phyloP scores from a whole-genome alignment of 495 filamentous ascomycete species.

The Neurospora sublineolata region DNA sequence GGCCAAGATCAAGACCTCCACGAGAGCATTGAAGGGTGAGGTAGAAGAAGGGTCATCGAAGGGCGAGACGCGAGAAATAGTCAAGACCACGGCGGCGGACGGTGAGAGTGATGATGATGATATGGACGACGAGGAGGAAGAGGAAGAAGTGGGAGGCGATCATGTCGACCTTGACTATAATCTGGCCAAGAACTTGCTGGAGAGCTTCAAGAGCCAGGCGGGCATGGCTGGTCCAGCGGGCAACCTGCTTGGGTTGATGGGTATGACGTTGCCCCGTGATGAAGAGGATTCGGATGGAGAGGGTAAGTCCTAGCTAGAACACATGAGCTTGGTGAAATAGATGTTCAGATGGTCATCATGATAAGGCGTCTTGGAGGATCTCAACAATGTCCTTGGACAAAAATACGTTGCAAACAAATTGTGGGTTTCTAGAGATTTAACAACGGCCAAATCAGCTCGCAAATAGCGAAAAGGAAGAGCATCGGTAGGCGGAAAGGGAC shows the following conservation, averaged over 20 bases:
- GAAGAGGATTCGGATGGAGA: slow-evolving; percentile 37
- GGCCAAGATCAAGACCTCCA: background rate
- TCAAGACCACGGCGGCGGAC: background rate
- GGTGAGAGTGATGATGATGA: slow-evolving; percentile 4
- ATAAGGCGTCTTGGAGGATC: background rate
- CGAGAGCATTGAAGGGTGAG: slow-evolving; percentile 7
- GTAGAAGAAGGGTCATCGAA: background rate
- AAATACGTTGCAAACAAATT: background rate
- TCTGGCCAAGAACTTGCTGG: slow-evolving; percentile 80
- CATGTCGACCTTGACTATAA: slow-evolving; percentile 74
- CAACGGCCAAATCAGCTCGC: background rate
- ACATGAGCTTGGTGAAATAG: background rate
- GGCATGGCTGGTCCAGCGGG: slow-evolving; percentile 76
- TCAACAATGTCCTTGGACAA: background rate
- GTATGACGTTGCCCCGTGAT: slow-evolving; percentile 65
- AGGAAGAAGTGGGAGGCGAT: slow-evolving; percentile 31
- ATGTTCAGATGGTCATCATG: background rate
- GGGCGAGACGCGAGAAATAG: background rate
- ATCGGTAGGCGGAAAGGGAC: background rate
- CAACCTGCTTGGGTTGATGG: slow-evolving; percentile 78
- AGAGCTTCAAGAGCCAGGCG: slow-evolving; percentile 80
- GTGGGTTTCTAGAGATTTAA: background rate
- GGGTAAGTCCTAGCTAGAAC: background rate
- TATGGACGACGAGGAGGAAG: slow-evolving; percentile 18
- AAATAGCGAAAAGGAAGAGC: background rate